Evolutionary conservation across 441 rosid genomes (phyloP).

Genomic region (Theobroma grandiflorum): DNA sequence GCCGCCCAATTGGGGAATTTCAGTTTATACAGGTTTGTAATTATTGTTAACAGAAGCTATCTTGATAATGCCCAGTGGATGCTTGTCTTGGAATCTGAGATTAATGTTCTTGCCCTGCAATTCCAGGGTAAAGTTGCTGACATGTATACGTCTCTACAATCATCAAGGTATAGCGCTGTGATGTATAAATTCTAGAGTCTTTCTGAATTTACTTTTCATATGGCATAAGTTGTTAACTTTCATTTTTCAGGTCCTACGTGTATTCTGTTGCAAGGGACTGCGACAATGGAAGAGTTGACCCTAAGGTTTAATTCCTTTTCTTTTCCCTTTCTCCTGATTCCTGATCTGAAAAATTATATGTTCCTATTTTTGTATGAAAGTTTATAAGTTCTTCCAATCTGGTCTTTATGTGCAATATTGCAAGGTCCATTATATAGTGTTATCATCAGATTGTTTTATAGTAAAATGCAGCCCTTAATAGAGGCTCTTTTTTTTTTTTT

Average conservation of each 20-base stretch:
- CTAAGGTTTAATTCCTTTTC: slow-evolving; percentile 61
- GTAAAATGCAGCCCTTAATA: background rate
- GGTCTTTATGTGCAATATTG: slow-evolving; percentile 2
- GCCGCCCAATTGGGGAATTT: slow-evolving; percentile 90
- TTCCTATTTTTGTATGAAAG: background rate
- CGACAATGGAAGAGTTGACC: slow-evolving; percentile 77
- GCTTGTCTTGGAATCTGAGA: slow-evolving; percentile 15
- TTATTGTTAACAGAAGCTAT: slow-evolving; percentile 23
- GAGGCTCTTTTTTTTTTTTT: background rate
- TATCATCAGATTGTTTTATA: background rate
- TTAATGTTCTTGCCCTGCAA: background rate
- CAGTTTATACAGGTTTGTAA: slow-evolving; percentile 86
- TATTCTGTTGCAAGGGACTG: slow-evolving; percentile 94
- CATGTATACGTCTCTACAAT: slow-evolving; percentile 91
- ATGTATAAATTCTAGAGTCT: slow-evolving; percentile 12
- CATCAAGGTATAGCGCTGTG: slow-evolving; percentile 69
- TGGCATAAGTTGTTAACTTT: slow-evolving; percentile 18
- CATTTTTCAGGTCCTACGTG: slow-evolving; percentile 73
- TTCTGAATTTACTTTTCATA: slow-evolving; percentile 17
- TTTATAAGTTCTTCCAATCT: background rate
- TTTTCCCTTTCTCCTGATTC: background rate
- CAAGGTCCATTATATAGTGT: background rate
- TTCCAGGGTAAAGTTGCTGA: slow-evolving; percentile 94
- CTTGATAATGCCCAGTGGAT: slow-evolving; percentile 1
- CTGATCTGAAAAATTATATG: background rate